These are phyloP conservation scores for Nicotiana knightiana DNA, from an alignment of 257 asterid species.

Conservation along the genomic window DNA sequence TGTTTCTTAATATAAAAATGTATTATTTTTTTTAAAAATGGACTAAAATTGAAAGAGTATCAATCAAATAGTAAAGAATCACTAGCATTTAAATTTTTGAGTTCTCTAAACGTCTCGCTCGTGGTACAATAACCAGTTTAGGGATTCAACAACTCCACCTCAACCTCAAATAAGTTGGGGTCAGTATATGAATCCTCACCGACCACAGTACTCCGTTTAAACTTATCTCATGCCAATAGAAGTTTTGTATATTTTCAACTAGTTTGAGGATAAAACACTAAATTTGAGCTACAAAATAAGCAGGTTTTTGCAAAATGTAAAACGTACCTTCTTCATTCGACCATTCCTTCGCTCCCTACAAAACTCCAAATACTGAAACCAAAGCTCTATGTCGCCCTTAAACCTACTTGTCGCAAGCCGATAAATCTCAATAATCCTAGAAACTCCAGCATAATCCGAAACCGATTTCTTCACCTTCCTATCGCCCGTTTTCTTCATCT, in stretches of 20 bases:
- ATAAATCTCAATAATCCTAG: constrained; percentile 68
- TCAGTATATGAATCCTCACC: no score
- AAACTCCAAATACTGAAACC: constrained; percentile 95
- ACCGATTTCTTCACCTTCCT: constrained; percentile 50
- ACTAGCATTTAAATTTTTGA: neutral
- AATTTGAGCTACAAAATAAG: neutral
- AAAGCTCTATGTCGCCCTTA: constrained; percentile 80
- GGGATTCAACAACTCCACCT: neutral
- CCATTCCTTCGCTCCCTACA: constrained; percentile 67
- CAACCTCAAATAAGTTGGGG: no score
- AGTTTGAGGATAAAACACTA: neutral
- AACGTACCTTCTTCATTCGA: constrained; percentile 72
- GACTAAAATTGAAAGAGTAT: no score
- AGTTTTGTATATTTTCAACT: no score
- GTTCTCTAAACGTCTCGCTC: neutral
- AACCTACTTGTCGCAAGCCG: constrained; percentile 75
- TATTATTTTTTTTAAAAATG: no score
- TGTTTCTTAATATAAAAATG: no score
- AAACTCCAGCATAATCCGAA: constrained; percentile 64
- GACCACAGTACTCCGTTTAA: no score
- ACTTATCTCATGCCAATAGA: no score
- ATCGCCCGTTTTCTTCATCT: constrained; percentile 26
- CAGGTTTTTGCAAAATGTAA: neutral
- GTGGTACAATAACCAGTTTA: neutral
- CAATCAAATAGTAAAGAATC: neutral